Base-by-base conservation (phyloP, 176 grass and related monocot genomes). In the Chloris gayana region DNA sequence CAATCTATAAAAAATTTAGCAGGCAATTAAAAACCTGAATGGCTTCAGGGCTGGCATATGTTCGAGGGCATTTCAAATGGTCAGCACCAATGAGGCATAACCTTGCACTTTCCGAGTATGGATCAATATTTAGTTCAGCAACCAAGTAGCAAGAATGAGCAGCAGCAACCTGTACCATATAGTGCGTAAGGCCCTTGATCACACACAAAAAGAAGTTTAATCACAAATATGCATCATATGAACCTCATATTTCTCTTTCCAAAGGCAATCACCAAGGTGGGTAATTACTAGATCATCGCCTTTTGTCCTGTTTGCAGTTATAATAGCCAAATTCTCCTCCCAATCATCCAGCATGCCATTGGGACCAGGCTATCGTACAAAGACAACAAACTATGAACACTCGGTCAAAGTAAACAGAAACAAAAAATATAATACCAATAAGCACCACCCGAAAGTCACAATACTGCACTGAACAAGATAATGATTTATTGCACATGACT, bases 241-340 rank as follows among this genome's bases (percentile, higher is more conserved):
- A 68, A 95, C 96, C 96, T 99, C 90, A 35, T 79, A 80, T 93
- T 84, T 99, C 80, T 99, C 96, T 86, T 95, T 99, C 96, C 96
- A 99, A 32, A 99, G 90, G 79, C 96, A 95, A 89, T 99, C 96
- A 37, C 93, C 96, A 60, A 99, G 93, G 83, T 99, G 93, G 69
- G 94, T 91, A 50, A 99, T 93, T 54, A 99, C 93, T 67, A 99
- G 88, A 70, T 90, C 88, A 77, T 95, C 96, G 77, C 86, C 88
- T 72, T 95, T 99, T 58, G 96, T 99, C 72, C 93, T 93, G 74
- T 99, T 99, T 84, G 93, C 96, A 51, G 92, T 93, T 75, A 99
- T 91, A 69, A 99, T 93, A 73, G 96, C 96, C 81, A 99, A 89
- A 99, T 99, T 99, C 76, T 95, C 90, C 83, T 95, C 93, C 93